Percentiles rank a stretch among this genome's conserved stretches.
Evolutionary conservation across 2,329 filamentous ascomycete species (phyloP).

Genomic region (Alternaria infectoria): DNA sequence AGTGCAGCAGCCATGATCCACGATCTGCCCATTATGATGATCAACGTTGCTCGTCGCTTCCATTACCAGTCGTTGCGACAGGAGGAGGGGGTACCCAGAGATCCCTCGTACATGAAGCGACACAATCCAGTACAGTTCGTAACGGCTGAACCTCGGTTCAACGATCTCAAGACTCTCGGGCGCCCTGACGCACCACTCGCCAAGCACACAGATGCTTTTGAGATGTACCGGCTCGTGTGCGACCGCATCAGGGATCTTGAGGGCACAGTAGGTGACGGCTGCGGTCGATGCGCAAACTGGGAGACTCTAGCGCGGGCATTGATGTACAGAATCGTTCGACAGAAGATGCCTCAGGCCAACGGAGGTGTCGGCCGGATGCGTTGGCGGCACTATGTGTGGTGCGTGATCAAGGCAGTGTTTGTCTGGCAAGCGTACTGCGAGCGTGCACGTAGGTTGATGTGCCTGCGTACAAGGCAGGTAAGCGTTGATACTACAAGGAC

Average conservation of each 20-base stretch:
- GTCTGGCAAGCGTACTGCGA: conserved; percentile 2
- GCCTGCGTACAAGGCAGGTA: not conserved
- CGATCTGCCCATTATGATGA: not conserved
- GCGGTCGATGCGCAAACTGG: not conserved
- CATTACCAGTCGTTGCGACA: not conserved
- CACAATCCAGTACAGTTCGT: not conserved
- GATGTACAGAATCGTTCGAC: not conserved
- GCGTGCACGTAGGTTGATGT: not conserved
- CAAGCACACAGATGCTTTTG: not conserved
- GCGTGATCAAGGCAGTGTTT: conserved; percentile 1
- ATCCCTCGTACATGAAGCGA: not conserved
- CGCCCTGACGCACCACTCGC: not conserved
- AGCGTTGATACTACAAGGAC: not conserved
- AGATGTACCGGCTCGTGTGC: not conserved
- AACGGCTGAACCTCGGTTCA: not conserved
- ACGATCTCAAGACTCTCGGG: not conserved
- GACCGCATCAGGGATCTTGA: not conserved
- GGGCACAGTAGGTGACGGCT: not conserved
- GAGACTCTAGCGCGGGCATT: not conserved
- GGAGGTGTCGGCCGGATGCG: not conserved
- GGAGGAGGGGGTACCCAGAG: not conserved
- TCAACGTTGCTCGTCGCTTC: not conserved
- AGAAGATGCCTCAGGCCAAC: not conserved
- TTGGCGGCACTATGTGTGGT: not conserved
- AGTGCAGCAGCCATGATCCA: not conserved